Evolutionary conservation across 1,284 basidiomycete species (phyloP).

Genomic region (Apiotrichum gracile): DNA sequence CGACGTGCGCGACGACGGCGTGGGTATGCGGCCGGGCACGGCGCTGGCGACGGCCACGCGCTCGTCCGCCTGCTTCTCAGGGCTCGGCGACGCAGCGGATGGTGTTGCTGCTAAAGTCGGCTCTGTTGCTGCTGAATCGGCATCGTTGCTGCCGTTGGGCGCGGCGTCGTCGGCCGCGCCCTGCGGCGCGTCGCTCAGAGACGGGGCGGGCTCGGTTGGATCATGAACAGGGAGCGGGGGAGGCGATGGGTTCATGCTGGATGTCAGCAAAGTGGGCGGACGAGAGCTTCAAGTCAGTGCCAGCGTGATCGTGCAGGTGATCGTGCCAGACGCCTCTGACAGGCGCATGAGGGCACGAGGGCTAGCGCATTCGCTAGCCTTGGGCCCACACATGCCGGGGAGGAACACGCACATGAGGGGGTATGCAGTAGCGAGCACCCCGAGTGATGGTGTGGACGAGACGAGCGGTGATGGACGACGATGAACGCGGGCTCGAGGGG

Average conservation of each 20-base stretch:
- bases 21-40: conserved; percentile 20
- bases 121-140: neutral
- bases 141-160: neutral
- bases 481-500: no score
- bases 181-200: conserved; percentile 1
- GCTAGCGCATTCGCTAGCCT: no score
- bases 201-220: neutral
- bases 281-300: no score
- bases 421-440: no score
- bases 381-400: no score
- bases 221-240: conserved; percentile 7
- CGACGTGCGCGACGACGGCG: conserved; percentile 38
- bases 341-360: no score
- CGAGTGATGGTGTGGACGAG: no score
- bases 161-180: neutral
- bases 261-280: conserved; percentile 1
- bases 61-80: neutral
- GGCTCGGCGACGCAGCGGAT: neutral
- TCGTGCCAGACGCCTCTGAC: no score
- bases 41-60: conserved; percentile 7
- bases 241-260: conserved; percentile 18
- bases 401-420: no score
- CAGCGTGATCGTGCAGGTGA: no score
- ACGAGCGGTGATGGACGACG: no score
- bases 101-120: neutral